Percentiles rank a stretch among this genome's conserved stretches.
Conservation (phyloP, 176 grass and related monocot species). For the Carex pumila region DNA sequence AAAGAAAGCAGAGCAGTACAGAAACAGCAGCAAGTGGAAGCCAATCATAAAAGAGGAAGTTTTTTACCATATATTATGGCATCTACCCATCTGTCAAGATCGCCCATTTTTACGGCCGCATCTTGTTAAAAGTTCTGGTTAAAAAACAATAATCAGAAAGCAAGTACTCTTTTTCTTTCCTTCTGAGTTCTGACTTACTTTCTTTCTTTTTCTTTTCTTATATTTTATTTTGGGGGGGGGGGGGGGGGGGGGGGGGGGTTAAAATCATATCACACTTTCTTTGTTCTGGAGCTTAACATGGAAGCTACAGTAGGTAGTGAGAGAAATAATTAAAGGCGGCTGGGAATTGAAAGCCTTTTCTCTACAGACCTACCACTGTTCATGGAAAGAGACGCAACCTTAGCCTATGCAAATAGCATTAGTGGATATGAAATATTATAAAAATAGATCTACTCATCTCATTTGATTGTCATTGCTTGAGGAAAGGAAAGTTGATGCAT, state of each 20-base stretch:
- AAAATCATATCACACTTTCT: not conserved
- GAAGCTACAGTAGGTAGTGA: constrained; percentile 8
- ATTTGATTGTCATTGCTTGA: constrained; percentile 26
- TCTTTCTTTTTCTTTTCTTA: not conserved
- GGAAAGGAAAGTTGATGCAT: constrained; percentile 30
- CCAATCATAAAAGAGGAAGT: constrained; percentile 22
- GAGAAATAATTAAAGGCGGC: constrained; percentile 17
- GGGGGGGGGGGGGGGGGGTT: too few species aligned
- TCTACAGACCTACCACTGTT: not conserved
- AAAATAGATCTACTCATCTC: constrained; percentile 13
- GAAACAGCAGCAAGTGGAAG: constrained; percentile 29
- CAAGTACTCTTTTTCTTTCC: constrained; percentile 6
- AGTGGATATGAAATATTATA: not conserved
- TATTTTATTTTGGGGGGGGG: not conserved
- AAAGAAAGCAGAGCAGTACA: constrained; percentile 26
- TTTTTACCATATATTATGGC: constrained; percentile 12
- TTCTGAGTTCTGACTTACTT: constrained; percentile 14
- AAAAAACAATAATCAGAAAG: constrained; percentile 21
- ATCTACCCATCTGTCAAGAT: constrained; percentile 14
- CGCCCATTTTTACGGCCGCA: constrained; percentile 7
- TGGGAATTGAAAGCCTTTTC: not conserved
- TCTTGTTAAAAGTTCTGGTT: constrained; percentile 12
- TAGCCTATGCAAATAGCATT: constrained; percentile 44
- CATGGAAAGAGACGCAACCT: constrained; percentile 54
- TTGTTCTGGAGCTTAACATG: constrained; percentile 17